A percentile compares a stretch with the other conserved stretches of the same genome.
These are phyloP conservation scores for Aspergillus intermedius DNA, from an alignment of 2,329 filamentous ascomycete species.

Conservation along the genomic window DNA sequence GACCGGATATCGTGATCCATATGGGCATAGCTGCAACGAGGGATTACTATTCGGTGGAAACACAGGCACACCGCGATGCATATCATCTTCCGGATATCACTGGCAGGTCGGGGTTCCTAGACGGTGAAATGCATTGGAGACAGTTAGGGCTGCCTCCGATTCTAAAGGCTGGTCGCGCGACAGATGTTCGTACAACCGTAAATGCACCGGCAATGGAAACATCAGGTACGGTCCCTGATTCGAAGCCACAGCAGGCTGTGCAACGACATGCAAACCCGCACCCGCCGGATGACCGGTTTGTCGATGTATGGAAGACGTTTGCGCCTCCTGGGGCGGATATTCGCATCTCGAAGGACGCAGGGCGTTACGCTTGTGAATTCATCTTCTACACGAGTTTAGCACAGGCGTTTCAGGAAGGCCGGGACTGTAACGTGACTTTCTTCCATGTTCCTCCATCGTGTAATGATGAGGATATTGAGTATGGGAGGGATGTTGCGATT, in stretches of 20 bases:
- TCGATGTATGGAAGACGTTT: constrained; percentile 29
- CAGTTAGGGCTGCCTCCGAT: constrained; percentile 45
- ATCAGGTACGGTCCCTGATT: constrained; percentile 1
- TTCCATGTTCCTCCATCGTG: constrained; percentile 63
- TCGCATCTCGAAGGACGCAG: constrained; percentile 62
- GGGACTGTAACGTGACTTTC: constrained; percentile 53
- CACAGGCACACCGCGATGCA: constrained; percentile 62
- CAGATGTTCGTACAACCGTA: background rate
- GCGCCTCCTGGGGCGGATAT: constrained; percentile 31
- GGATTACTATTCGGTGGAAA: constrained; percentile 65
- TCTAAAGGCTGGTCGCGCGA: constrained; percentile 44
- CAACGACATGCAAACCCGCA: constrained; percentile 13
- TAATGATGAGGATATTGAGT: constrained; percentile 41
- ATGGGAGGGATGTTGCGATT: constrained; percentile 35
- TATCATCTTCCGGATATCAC: constrained; percentile 69
- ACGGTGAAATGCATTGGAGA: constrained; percentile 49
- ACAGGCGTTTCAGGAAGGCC: constrained; percentile 23
- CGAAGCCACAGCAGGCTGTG: background rate
- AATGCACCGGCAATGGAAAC: constrained; percentile 2
- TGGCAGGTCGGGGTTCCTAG: constrained; percentile 36
- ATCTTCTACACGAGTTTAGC: constrained; percentile 67
- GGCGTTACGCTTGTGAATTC: constrained; percentile 70
- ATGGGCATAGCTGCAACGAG: constrained; percentile 69
- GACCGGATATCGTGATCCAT: constrained; percentile 64
- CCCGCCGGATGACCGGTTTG: constrained; percentile 28